Base-by-base conservation (phyloP, 306 rosid genomes). In the Adenanthera pavonina region DNA sequence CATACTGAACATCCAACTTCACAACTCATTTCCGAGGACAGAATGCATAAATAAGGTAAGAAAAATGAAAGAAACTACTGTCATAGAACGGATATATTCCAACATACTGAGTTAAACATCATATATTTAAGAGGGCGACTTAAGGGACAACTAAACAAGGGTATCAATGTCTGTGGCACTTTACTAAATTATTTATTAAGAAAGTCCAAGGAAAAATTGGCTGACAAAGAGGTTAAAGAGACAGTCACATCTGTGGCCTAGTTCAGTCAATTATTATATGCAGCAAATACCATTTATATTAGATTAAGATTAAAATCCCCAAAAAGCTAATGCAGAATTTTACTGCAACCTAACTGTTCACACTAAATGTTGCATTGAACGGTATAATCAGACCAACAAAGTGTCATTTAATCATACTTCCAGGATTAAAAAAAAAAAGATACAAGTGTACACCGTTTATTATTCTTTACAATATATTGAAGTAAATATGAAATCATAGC, bases 1-100 rank as follows among this genome's bases (percentile, higher is more conserved):
- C 41, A 38, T 60, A 25, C 5, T 19, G 7, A 72, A 62, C 54
- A 49, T 0, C 69, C 69, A 64, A 64, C 44, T 64, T 64, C 43
- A 34, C n/a, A 62, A 46, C 13, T 60, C 78, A 71, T 79, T 59
- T 59, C 40, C 30, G n/a, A 59, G 56, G 71, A 46, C 72, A 71
- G 5, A 38, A 48, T 46, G n/a, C 65, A 48, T 2, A 43, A 35
- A 11, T 14, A 62, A 62, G 11, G 7, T 1, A 72, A 62, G 46
- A 3, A 73, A 59, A 48, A 36, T 19, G 46, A 72, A 19, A 48
- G 13, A 44, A 6, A 33, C 53, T 48, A 46, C 47, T 34, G 38
- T 57, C 20, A 2, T 25, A 41, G 57, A 61, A 25, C 10, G 16
- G 17, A 40, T 12, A 35, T 43, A 20, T 53, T 41, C 19, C 36